Conservation (phyloP, 2,329 filamentous ascomycete species). For the Leptodontidium sp. region DNA sequence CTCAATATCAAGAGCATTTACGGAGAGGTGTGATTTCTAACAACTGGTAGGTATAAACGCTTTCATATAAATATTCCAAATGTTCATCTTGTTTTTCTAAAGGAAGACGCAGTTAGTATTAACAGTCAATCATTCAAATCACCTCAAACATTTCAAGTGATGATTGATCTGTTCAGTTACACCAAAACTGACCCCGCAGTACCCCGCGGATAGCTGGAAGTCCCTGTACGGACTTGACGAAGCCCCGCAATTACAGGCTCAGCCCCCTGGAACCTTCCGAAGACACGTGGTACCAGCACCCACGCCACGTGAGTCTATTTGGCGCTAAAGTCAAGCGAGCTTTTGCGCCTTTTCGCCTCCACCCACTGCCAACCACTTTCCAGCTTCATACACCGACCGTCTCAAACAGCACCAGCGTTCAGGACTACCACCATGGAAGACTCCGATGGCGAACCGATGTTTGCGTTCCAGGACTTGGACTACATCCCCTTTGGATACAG, state of each 20-base stretch:
- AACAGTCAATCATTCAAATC: neutral
- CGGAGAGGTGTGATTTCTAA: no score
- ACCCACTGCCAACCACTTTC: neutral
- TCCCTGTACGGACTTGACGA: neutral
- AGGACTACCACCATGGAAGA: neutral
- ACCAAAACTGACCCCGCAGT: neutral
- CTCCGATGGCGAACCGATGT: constrained; percentile 28
- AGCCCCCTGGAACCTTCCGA: neutral
- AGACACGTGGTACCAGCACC: neutral
- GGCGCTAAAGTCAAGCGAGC: constrained; percentile 7
- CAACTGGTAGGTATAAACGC: no score
- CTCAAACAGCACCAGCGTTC: neutral
- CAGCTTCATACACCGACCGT: neutral
- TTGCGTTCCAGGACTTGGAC: constrained; percentile 45
- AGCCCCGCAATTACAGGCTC: neutral
- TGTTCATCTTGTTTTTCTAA: no score
- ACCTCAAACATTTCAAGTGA: neutral
- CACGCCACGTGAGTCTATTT: neutral
- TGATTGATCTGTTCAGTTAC: neutral
- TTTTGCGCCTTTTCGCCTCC: neutral
- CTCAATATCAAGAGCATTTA: no score
- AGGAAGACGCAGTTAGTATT: no score
- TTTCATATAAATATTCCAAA: no score
- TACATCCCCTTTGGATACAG: constrained; percentile 38
- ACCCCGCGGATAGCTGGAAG: neutral